These are phyloP conservation scores for Podila verticillata DNA, from an alignment of 192 early-diverging fungal species.

Conservation along the genomic window DNA sequence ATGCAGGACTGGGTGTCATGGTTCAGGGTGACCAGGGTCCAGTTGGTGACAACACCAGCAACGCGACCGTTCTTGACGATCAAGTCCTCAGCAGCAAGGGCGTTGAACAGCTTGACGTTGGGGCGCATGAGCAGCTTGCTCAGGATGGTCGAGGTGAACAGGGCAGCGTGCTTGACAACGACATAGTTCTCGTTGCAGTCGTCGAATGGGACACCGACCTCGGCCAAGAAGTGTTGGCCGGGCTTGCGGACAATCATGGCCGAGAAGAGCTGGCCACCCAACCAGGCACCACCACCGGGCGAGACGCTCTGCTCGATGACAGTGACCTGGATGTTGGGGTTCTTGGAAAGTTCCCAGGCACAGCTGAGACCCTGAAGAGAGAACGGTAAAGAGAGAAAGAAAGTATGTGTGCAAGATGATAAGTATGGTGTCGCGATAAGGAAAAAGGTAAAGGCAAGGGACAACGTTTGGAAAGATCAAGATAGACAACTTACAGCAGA, in stretches of 20 bases:
- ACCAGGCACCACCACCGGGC: conserved; percentile 79
- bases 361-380: conserved; percentile 64
- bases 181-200: conserved; percentile 77
- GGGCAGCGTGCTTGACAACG: conserved; percentile 76
- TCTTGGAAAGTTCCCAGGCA: conserved; percentile 73
- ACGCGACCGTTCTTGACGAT: conserved; percentile 68
- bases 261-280: conserved; percentile 77
- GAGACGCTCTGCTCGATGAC: conserved; percentile 76
- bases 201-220: conserved; percentile 73
- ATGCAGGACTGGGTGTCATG: conserved; percentile 71
- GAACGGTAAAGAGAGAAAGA: background rate
- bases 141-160: conserved; percentile 78
- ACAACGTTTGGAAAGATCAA: background rate
- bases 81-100: conserved; percentile 77
- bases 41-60: conserved; percentile 80
- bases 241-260: conserved; percentile 81
- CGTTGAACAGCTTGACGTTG: conserved; percentile 82
- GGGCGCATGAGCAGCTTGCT: conserved; percentile 67
- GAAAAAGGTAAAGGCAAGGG: background rate
- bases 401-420: background rate
- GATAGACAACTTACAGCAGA: conserved; percentile 55
- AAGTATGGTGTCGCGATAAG: background rate
- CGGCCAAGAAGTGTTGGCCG: conserved; percentile 69
- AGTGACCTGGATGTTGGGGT: conserved; percentile 72
- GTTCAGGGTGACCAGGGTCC: conserved; percentile 72